Evolutionary conservation across 2,329 filamentous ascomycete genomes (phyloP).

Genomic region (Aciculosporium take): DNA sequence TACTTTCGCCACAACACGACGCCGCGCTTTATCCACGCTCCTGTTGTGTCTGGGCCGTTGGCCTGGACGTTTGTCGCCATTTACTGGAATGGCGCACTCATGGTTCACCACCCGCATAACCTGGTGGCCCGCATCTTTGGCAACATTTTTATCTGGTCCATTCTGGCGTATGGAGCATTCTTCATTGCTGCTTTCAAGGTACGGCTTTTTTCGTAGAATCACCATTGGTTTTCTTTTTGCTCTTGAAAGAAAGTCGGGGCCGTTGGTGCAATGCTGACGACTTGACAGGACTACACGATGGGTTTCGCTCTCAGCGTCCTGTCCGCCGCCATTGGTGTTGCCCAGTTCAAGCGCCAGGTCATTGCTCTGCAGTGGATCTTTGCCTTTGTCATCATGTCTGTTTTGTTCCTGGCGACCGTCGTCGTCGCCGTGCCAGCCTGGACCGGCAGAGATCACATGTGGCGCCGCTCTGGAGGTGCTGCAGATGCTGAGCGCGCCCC

Average conservation of each 20-base stretch:
- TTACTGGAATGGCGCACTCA: conserved; percentile 80
- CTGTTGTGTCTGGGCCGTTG: conserved; percentile 62
- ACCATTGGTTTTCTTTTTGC: too few species aligned
- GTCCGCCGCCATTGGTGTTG: conserved; percentile 59
- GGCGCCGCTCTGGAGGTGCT: conserved; percentile 26
- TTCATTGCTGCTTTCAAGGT: conserved; percentile 64
- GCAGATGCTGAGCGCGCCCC: conserved; percentile 46
- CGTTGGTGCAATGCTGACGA: neutral
- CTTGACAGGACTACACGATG: conserved; percentile 51
- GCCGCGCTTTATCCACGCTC: conserved; percentile 60
- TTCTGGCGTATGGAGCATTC: conserved; percentile 61
- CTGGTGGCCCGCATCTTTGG: conserved; percentile 64
- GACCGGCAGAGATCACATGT: conserved; percentile 41
- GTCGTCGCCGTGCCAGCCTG: conserved; percentile 50
- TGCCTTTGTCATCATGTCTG: conserved; percentile 65
- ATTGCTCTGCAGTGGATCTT: conserved; percentile 88
- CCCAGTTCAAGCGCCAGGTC: conserved; percentile 58
- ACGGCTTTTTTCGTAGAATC: too few species aligned
- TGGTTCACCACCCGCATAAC: conserved; percentile 52
- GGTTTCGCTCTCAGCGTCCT: conserved; percentile 67
- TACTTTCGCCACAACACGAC: conserved; percentile 70
- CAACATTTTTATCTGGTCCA: conserved; percentile 79
- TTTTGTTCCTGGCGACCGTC: conserved; percentile 57
- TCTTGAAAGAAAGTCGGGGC: too few species aligned
- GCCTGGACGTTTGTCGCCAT: conserved; percentile 75